Conservation (phyloP, 768 basidiomycete species). For the Clavaria fumosa region DNA sequence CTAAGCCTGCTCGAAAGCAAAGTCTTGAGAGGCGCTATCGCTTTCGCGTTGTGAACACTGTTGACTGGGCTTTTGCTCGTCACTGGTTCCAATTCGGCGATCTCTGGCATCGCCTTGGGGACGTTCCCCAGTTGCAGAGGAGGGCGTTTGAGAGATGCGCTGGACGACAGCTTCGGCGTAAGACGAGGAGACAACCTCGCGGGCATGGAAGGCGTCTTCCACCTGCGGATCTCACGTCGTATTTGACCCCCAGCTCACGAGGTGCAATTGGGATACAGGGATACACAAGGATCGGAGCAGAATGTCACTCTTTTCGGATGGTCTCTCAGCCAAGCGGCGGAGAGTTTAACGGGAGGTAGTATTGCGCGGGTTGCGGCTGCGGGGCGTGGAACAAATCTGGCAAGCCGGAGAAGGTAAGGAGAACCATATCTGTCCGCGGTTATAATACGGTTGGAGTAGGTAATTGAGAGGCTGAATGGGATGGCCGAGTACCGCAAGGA, state of each 20-base stretch:
- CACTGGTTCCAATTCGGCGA: slow-evolving; percentile 7
- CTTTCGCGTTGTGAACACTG: no score
- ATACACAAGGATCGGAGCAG: no score
- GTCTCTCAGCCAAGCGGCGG: slow-evolving; percentile 14
- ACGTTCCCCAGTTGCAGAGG: slow-evolving; percentile 10
- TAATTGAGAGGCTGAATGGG: neutral
- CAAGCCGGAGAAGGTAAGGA: slow-evolving; percentile 23
- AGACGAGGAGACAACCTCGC: slow-evolving; percentile 55
- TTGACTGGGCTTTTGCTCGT: slow-evolving; percentile 11
- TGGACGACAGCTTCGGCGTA: slow-evolving; percentile 58
- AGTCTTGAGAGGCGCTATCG: no score
- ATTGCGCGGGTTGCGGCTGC: slow-evolving; percentile 16
- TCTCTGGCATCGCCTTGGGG: no score
- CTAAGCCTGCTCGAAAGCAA: slow-evolving; percentile 67
- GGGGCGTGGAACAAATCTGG: slow-evolving; percentile 19
- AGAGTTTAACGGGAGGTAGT: slow-evolving; percentile 24
- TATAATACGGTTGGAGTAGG: slow-evolving; percentile 22
- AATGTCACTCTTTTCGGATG: no score
- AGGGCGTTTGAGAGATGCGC: slow-evolving; percentile 56
- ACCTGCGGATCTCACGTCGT: slow-evolving; percentile 61
- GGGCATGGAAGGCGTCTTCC: slow-evolving; percentile 62
- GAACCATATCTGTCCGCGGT: slow-evolving; percentile 38
- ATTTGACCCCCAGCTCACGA: slow-evolving; percentile 40
- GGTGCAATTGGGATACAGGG: slow-evolving; percentile 19
- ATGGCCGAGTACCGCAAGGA: slow-evolving; percentile 36